Evolutionary conservation across 768 basidiomycete genomes (phyloP), one percentile per base, ranked within the genome.

Genomic region (Boletus sensibilis): DNA sequence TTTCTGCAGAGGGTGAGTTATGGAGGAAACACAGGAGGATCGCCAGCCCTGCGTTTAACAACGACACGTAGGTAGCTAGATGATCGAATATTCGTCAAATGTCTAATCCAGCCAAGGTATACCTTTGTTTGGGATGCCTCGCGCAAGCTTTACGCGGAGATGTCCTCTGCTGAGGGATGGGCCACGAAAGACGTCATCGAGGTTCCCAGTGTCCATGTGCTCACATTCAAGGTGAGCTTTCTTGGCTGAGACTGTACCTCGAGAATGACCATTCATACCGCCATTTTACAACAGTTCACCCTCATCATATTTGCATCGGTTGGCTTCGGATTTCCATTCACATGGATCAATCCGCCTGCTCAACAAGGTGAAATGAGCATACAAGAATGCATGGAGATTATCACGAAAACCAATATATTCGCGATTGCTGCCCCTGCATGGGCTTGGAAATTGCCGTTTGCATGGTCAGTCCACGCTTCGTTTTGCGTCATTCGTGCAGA

Each of bases 11-110:
- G 4, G 62, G 56, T 4, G 56, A 62, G 10, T 38, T 35, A 13
- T 64, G 68, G 62, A 69, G 56, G 39, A 68, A 56, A 33, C 49
- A 68, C 38, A 54, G 67, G 56, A 61, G 34, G 40, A 59, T 67
- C 9, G 23, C 47, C 12, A 59, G 50, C 34, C 66, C 65, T 49
- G 65, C 68, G 1, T 67, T 67, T 9, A 60, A 64, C 48, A 67
- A 56, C 10, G 59, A 67, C 12, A 64, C 55, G 67, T 69, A 50
- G 20, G 68, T 58, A 27, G 31, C 33, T 16, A 20, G 4, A 34
- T 13, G 18, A 13, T 43, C 13, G 5, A 13, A 18, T 13, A 7
- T 37, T 13, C 34, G 5, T 47, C 23, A 18, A 4, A 6, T 52
- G 20, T 37, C 33, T 39, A n/a, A 61, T 47, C 16, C 8, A 25